These are phyloP conservation scores for Amniculicola lignicola DNA, from an alignment of 495 filamentous ascomycete species.

Conservation along the genomic window DNA sequence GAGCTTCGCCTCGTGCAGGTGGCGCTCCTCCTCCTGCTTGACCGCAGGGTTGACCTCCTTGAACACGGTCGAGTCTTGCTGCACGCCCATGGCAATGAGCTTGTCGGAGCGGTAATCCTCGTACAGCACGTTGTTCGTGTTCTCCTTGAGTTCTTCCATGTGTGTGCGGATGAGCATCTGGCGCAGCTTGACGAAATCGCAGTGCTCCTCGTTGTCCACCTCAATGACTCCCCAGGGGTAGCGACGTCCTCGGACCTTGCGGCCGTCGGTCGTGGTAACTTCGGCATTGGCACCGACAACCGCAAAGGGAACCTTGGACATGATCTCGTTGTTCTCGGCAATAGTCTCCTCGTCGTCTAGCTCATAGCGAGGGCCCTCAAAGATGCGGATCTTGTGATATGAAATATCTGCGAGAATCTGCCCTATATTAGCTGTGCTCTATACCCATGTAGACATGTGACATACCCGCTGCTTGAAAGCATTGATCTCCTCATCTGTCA, in stretches of 20 bases:
- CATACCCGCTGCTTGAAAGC: constrained; percentile 92
- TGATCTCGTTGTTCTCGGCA: constrained; percentile 99
- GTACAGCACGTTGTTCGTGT: constrained; percentile 98
- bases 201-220: constrained; percentile 99
- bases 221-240: constrained; percentile 99
- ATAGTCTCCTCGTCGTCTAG: constrained; percentile 99
- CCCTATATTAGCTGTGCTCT: constrained; percentile 25
- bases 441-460: constrained; percentile 19
- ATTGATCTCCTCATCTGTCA: constrained; percentile 93
- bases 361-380: constrained; percentile 96
- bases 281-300: constrained; percentile 95
- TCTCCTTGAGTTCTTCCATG: constrained; percentile 99
- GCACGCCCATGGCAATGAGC: constrained; percentile 95
- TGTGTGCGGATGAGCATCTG: constrained; percentile 99
- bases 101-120: constrained; percentile 99
- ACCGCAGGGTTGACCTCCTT: constrained; percentile 99
- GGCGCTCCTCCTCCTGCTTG: constrained; percentile 98
- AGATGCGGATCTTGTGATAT: constrained; percentile 95
- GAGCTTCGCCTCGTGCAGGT: constrained; percentile 97
- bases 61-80: constrained; percentile 97
- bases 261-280: constrained; percentile 84
- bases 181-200: constrained; percentile 98
- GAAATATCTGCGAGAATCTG: constrained; percentile 97
- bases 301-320: constrained; percentile 99
- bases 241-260: constrained; percentile 89